Percentiles rank a stretch among this genome's conserved stretches.
Evolutionary conservation across 2,329 filamentous ascomycete species (phyloP).

Genomic region (Chrysoporthe deuterocubensis): DNA sequence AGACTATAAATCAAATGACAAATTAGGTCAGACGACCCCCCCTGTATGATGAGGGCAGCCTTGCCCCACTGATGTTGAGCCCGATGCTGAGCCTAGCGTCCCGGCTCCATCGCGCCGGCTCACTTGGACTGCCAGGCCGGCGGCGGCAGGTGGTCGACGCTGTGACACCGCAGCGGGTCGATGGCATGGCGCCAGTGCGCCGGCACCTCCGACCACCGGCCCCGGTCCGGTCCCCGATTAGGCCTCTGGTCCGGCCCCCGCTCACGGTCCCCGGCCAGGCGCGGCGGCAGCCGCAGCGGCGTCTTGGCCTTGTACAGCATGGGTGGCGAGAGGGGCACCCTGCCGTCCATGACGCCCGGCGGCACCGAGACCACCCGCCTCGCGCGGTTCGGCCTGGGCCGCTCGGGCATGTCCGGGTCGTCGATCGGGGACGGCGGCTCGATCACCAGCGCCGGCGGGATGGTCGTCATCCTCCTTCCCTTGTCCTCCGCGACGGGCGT

Average conservation of each 20-base stretch:
- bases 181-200: conserved; percentile 14
- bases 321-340: not conserved
- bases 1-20: not conserved
- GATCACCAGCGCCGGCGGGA: conserved; percentile 6
- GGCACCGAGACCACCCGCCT: conserved; percentile 14
- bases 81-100: too few species aligned
- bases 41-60: not conserved
- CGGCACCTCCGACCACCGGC: conserved; percentile 15
- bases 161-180: conserved; percentile 16
- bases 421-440: conserved; percentile 7
- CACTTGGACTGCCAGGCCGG: conserved; percentile 8
- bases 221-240: not conserved
- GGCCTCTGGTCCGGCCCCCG: not conserved
- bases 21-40: not conserved
- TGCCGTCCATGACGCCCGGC: not conserved
- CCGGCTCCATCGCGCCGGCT: not conserved
- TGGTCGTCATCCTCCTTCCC: conserved; percentile 1
- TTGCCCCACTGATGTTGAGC: not conserved
- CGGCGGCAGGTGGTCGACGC: conserved; percentile 14
- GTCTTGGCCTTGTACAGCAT: not conserved
- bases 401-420: not conserved
- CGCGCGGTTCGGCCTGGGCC: not conserved
- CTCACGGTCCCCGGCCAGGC: conserved; percentile 1
- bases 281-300: conserved; percentile 7
- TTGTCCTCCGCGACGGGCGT: not conserved